phyloP scores from a whole-genome alignment of 2,329 filamentous ascomycete species.

The Pestalotiopsis sp. region DNA sequence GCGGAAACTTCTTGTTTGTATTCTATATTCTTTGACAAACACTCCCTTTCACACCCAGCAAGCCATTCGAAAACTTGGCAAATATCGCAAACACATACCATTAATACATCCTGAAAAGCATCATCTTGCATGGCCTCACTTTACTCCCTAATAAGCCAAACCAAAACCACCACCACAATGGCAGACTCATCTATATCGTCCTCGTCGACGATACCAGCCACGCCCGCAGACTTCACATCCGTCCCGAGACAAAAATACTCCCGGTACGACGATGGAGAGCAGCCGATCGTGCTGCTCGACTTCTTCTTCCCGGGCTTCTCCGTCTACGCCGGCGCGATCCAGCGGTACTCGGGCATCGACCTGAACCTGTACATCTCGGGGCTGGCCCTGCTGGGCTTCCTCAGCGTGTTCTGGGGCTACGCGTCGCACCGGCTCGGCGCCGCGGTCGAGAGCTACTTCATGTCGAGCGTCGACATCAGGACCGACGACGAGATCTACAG shows the following conservation, averaged over 20 bases:
- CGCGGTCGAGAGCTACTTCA: conserved; percentile 53
- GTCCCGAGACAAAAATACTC: neutral
- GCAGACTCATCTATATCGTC: too few relatives aligned
- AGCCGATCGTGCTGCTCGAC: conserved; percentile 53
- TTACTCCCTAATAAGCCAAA: too few relatives aligned
- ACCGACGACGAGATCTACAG: conserved; percentile 73
- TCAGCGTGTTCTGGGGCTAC: conserved; percentile 55
- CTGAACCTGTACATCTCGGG: conserved; percentile 62
- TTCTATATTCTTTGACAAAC: too few relatives aligned
- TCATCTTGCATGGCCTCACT: too few relatives aligned
- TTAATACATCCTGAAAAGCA: too few relatives aligned
- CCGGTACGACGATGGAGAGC: neutral
- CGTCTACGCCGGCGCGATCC: conserved; percentile 51
- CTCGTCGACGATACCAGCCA: too few relatives aligned
- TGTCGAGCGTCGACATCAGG: conserved; percentile 66
- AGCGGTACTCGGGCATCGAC: conserved; percentile 61
- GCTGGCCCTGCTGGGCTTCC: conserved; percentile 48
- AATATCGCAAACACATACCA: too few relatives aligned
- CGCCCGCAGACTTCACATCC: neutral
- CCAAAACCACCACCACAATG: too few relatives aligned
- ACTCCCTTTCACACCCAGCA: too few relatives aligned
- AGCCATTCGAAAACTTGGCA: too few relatives aligned
- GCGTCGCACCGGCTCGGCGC: conserved; percentile 47
- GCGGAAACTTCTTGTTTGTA: too few relatives aligned
- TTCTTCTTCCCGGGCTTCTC: conserved; percentile 67